A percentile compares a stretch with the other conserved stretches of the same genome.
Evolutionary conservation across 2,329 filamentous ascomycete species (phyloP).

Genomic region (Fusarium sp.): DNA sequence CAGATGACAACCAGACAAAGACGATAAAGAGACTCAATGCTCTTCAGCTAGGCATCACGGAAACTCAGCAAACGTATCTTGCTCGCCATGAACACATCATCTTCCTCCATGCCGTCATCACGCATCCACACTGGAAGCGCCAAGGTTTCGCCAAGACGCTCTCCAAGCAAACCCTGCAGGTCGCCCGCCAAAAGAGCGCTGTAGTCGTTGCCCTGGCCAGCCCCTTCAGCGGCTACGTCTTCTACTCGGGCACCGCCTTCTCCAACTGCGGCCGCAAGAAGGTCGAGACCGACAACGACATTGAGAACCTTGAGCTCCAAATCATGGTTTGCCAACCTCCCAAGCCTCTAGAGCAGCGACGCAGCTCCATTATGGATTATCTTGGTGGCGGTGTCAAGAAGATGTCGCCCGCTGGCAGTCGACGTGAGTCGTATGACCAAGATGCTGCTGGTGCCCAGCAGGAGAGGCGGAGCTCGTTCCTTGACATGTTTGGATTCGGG

Average conservation of each 20-base stretch:
- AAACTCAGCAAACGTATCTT: slow-evolving; percentile 38
- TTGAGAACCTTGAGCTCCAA: slow-evolving; percentile 35
- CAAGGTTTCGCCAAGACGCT: slow-evolving; percentile 39
- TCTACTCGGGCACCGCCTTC: slow-evolving; percentile 37
- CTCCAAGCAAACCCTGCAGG: slow-evolving; percentile 31
- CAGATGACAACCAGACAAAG: slow-evolving; percentile 19
- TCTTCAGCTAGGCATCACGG: slow-evolving; percentile 29
- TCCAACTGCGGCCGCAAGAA: slow-evolving; percentile 38
- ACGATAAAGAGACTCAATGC: slow-evolving; percentile 30
- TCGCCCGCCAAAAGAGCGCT: slow-evolving; percentile 30
- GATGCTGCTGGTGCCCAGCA: neutral
- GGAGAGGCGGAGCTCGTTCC: slow-evolving; percentile 31
- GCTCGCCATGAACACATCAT: slow-evolving; percentile 27
- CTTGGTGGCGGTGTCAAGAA: slow-evolving; percentile 5
- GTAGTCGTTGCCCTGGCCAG: slow-evolving; percentile 30
- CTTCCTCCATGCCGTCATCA: slow-evolving; percentile 42
- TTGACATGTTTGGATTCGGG: slow-evolving; percentile 33
- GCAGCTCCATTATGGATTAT: slow-evolving; percentile 37
- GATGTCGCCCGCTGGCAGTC: slow-evolving; percentile 19
- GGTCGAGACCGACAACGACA: slow-evolving; percentile 32
- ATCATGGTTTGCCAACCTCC: slow-evolving; percentile 33
- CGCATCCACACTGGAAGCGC: slow-evolving; percentile 37
- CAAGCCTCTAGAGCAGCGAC: slow-evolving; percentile 29
- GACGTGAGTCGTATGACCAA: slow-evolving; percentile 28
- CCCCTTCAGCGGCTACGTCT: slow-evolving; percentile 39